A percentile compares a stretch with the other conserved stretches of the same genome.
phyloP scores from a whole-genome alignment of 2,329 filamentous ascomycete species.

The Furcasterigmium sp. region DNA sequence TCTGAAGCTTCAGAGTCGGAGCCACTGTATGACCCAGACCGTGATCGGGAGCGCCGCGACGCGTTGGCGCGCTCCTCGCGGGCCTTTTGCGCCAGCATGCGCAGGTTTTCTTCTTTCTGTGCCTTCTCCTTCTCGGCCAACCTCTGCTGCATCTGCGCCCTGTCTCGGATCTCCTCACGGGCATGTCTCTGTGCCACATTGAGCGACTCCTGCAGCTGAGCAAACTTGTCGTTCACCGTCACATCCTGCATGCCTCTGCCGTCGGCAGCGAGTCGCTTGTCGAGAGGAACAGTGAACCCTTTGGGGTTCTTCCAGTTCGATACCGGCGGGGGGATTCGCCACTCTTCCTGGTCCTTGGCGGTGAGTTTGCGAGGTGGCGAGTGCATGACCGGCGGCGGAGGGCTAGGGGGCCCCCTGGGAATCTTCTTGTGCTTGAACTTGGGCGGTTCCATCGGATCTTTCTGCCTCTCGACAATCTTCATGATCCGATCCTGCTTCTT shows the following conservation, averaged over 20 bases:
- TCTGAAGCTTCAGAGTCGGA: slow-evolving; percentile 43
- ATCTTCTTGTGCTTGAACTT: slow-evolving; percentile 99
- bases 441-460: slow-evolving; percentile 92
- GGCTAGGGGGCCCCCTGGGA: slow-evolving; percentile 83
- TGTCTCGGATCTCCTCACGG: slow-evolving; percentile 88
- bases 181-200: slow-evolving; percentile 94
- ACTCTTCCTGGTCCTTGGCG: slow-evolving; percentile 93
- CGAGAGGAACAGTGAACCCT: slow-evolving; percentile 91
- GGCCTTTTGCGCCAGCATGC: slow-evolving; percentile 83
- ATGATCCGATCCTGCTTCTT: slow-evolving; percentile 94
- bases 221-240: slow-evolving; percentile 97
- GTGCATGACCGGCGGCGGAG: slow-evolving; percentile 90
- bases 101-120: slow-evolving; percentile 88
- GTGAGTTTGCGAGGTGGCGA: slow-evolving; percentile 92
- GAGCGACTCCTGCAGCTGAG: slow-evolving; percentile 88
- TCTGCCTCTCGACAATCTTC: slow-evolving; percentile 93
- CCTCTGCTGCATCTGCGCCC: slow-evolving; percentile 91
- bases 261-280: slow-evolving; percentile 92
- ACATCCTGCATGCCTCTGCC: slow-evolving; percentile 88
- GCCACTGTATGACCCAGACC: slow-evolving; percentile 47
- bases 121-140: slow-evolving; percentile 94
- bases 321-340: slow-evolving; percentile 82
- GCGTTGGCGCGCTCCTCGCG: slow-evolving; percentile 63
- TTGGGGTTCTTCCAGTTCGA: slow-evolving; percentile 99
- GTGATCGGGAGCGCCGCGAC: slow-evolving; percentile 33